Percentiles rank a stretch among this genome's conserved stretches.
phyloP scores from a whole-genome alignment of 192 early-diverging fungal genomes.

The Coemansia sp. region DNA sequence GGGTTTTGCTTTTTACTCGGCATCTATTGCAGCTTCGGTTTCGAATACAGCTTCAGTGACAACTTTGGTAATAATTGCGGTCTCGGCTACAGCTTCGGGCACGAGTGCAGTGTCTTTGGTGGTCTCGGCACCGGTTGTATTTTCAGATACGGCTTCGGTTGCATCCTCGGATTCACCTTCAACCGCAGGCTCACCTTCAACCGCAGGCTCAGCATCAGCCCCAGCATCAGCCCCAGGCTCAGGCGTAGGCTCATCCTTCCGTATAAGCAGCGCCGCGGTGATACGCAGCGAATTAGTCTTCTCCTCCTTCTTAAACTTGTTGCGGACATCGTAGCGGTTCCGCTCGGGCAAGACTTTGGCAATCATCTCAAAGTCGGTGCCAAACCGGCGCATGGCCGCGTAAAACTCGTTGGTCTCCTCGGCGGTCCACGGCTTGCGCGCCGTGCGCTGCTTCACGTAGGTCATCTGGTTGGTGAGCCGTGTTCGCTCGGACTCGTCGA shows the following conservation, averaged over 20 bases:
- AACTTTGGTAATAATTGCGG: no score
- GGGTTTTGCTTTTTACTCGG: not conserved
- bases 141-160: no score
- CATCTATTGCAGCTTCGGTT: no score
- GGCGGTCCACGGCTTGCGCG: conserved; percentile 36
- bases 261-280: conserved; percentile 30
- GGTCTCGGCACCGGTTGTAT: no score
- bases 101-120: no score
- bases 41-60: no score
- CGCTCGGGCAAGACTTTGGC: conserved; percentile 27
- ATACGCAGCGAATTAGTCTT: conserved; percentile 16
- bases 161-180: no score
- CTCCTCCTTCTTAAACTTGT: conserved; percentile 53
- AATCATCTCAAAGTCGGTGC: conserved; percentile 53
- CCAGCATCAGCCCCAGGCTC: no score
- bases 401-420: conserved; percentile 50
- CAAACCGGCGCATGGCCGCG: conserved; percentile 32
- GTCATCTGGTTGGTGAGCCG: conserved; percentile 49
- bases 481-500: conserved; percentile 39
- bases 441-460: conserved; percentile 28
- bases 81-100: no score
- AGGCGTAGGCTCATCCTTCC: no score
- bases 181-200: no score
- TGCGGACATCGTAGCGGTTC: conserved; percentile 43
- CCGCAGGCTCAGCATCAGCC: no score